Conservation (phyloP, 2,329 filamentous ascomycete species). For the Colletotrichum eleusines region DNA sequence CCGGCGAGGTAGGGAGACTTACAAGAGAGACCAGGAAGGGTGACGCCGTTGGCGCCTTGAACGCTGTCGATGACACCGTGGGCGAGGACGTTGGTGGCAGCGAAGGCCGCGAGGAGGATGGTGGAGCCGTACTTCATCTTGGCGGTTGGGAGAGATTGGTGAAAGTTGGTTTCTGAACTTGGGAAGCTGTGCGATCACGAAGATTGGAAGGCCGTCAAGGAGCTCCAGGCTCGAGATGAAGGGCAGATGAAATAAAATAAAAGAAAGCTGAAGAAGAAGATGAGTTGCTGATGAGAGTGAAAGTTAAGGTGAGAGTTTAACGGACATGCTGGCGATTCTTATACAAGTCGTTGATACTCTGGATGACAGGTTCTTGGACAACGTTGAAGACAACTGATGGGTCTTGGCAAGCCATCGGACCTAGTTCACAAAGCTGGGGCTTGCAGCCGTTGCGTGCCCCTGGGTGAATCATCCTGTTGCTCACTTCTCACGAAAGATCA, state of each 20-base stretch:
- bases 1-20: not conserved
- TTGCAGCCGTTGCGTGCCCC: constrained; percentile 7
- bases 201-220: constrained; percentile 20
- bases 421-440: constrained; percentile 20
- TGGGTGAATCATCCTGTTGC: constrained; percentile 31
- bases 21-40: constrained; percentile 67
- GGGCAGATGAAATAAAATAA: constrained; percentile 38
- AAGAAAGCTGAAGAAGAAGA: constrained; percentile 35
- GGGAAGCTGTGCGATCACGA: constrained; percentile 23
- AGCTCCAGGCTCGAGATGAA: constrained; percentile 42
- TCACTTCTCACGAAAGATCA: constrained; percentile 35
- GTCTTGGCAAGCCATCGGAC: constrained; percentile 35
- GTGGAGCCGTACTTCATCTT: constrained; percentile 44
- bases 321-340: constrained; percentile 34
- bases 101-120: constrained; percentile 54
- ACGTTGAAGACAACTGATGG: constrained; percentile 34
- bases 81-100: constrained; percentile 60
- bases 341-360: constrained; percentile 37
- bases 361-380: constrained; percentile 37
- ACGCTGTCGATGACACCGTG: constrained; percentile 70
- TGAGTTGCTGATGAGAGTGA: constrained; percentile 33
- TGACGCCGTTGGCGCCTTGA: constrained; percentile 70
- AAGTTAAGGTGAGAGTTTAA: constrained; percentile 1
- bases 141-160: constrained; percentile 36
- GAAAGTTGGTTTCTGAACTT: constrained; percentile 14